Conservation (phyloP, 1,284 basidiomycete species). For the Cutaneotrichosporon sp. region DNA sequence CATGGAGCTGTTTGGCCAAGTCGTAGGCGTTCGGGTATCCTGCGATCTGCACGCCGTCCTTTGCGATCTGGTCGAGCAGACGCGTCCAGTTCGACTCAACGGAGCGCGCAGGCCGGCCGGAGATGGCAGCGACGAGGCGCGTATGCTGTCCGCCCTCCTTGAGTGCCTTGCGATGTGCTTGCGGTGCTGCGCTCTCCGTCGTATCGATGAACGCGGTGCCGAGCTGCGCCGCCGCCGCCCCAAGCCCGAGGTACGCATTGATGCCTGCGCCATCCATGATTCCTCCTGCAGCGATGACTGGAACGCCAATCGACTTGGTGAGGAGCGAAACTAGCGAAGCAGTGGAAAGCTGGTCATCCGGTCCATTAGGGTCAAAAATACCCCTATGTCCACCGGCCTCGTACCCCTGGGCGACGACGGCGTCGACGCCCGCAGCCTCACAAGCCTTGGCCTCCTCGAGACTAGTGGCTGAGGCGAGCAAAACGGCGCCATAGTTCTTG, state of each 20-base stretch:
- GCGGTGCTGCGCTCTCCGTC: slow-evolving; percentile 38
- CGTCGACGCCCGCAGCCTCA: slow-evolving; percentile 36
- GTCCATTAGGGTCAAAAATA: slow-evolving; percentile 32
- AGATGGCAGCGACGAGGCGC: slow-evolving; percentile 31
- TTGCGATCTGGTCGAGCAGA: slow-evolving; percentile 6
- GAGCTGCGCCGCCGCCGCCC: slow-evolving; percentile 39
- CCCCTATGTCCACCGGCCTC: slow-evolving; percentile 49
- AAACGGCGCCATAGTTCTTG: slow-evolving; percentile 26
- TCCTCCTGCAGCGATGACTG: slow-evolving; percentile 44
- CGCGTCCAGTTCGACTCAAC: slow-evolving; percentile 34
- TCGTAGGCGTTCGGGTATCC: slow-evolving; percentile 45
- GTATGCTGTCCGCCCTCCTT: slow-evolving; percentile 26
- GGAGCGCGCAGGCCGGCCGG: slow-evolving; percentile 40
- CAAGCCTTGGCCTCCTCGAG: slow-evolving; percentile 32
- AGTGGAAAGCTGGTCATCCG: slow-evolving; percentile 36
- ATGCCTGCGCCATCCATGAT: slow-evolving; percentile 40
- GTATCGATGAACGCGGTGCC: slow-evolving; percentile 43
- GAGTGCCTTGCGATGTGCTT: slow-evolving; percentile 31
- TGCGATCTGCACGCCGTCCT: slow-evolving; percentile 14
- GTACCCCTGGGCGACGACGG: slow-evolving; percentile 41
- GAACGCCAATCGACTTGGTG: slow-evolving; percentile 21
- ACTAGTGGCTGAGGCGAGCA: slow-evolving; percentile 38
- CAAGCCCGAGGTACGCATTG: slow-evolving; percentile 28
- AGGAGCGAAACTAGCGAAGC: slow-evolving; percentile 31
- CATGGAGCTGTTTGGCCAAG: slow-evolving; percentile 37